Base-by-base conservation (phyloP, 192 early-diverging fungal species). In the Backusella australiensis region DNA sequence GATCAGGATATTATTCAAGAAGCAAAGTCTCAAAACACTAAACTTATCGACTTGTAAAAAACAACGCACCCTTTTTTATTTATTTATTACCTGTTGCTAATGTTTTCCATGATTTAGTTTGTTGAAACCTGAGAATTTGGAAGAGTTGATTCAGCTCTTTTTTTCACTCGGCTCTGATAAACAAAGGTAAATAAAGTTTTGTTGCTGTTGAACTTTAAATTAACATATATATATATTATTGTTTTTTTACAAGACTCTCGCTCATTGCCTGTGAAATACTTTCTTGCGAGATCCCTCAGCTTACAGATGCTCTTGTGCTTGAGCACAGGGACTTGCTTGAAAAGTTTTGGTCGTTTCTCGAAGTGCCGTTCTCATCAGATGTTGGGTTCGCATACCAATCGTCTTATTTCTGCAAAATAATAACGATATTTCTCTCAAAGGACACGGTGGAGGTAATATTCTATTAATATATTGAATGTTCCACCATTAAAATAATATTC, bases 1-100 rank as follows among this genome's bases (percentile, higher is more conserved):
- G 96, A 98, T 73, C 91, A 95, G 75, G 96, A 96, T 85, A 86
- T 99, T 72, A 84, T 98, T 72, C 96, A 98, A 85, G 96, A 99
- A 90, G 91, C 94, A 80, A 97, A 97, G 81, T 89, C 91, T 59
- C 94, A 96, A 68, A 97, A 96, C 84, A 86, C 92, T 42, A 96
- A 94, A 83, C 89, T 99, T 26, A 86, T 99, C 69, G 91, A 96
- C 83, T 96, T 87, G 89, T 94, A 90, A 56, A 56, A 9, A 7
- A 23, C 21, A 23, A 59, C 21, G 32, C 32, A 32, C 2, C 2
- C 32, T 32, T 32, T 5, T 41, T 36, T 41, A 5, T 29, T 29
- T 69, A 12, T 70, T 42, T 29, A 6, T 23, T 34, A 32, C 17
- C 26, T 36, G n/a, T 36, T 35, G n/a, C 19, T n/a, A 26, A 35